Conservation (phyloP, 2,329 filamentous ascomycete species). For the Exophiala aquamarina region DNA sequence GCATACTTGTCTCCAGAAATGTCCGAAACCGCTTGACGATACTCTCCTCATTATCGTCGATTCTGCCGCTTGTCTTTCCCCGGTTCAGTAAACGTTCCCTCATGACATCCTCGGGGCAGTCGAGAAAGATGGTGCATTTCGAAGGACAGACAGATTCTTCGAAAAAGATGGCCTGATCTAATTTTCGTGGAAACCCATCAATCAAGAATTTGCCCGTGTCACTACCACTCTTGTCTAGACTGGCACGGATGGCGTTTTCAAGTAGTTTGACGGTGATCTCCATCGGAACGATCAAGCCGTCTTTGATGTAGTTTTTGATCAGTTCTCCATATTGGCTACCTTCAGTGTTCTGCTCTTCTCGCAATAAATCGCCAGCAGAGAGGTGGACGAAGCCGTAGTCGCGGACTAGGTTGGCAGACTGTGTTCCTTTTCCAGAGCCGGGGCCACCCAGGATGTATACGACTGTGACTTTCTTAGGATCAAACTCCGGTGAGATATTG, state of each 20-base stretch:
- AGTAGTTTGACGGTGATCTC: conserved; percentile 92
- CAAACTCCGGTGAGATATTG: conserved; percentile 70
- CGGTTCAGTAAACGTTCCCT: conserved; percentile 78
- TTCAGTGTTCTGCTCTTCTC: conserved; percentile 84
- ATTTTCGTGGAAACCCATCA: conserved; percentile 88
- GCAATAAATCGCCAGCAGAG: conserved; percentile 87
- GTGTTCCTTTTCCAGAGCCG: conserved; percentile 93
- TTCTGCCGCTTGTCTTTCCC: conserved; percentile 86
- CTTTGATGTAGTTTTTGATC: conserved; percentile 90
- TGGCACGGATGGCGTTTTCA: conserved; percentile 83
- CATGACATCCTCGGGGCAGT: conserved; percentile 90
- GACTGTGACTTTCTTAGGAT: conserved; percentile 75
- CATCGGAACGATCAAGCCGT: conserved; percentile 97
- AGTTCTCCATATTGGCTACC: conserved; percentile 88
- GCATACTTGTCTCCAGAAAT: conserved; percentile 96
- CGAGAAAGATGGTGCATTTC: conserved; percentile 86
- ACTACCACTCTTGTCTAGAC: conserved; percentile 52
- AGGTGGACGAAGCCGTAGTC: conserved; percentile 92
- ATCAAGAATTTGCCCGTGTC: conserved; percentile 72
- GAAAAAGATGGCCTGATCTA: conserved; percentile 94
- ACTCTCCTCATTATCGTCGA: conserved; percentile 91
- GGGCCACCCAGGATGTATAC: conserved; percentile 95
- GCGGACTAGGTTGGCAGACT: conserved; percentile 82
- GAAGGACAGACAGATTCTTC: conserved; percentile 84
- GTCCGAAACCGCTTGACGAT: conserved; percentile 96